phyloP scores from a whole-genome alignment of 805 yeast species.

The Wickerhamiella dianesei region DNA sequence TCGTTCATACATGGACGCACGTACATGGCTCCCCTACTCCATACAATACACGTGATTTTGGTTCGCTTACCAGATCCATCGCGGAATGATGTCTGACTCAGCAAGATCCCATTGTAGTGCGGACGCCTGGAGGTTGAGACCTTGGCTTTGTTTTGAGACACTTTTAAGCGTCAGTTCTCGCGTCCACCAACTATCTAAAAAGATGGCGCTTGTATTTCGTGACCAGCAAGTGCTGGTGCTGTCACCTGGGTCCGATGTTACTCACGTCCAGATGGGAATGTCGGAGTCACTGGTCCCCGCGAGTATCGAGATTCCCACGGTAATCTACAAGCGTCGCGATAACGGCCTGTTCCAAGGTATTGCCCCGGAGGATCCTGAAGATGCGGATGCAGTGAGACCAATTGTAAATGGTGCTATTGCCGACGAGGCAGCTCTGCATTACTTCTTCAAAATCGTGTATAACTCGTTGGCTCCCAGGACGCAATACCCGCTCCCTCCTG shows the following conservation, averaged over 20 bases:
- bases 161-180: no score
- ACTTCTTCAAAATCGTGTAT: slow-evolving; percentile 37
- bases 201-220: slow-evolving; percentile 24
- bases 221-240: slow-evolving; percentile 37
- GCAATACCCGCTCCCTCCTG: slow-evolving; percentile 39
- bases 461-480: slow-evolving; percentile 33
- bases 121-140: no score
- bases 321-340: slow-evolving; percentile 37
- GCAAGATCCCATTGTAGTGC: no score
- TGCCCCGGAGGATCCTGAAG: slow-evolving; percentile 29
- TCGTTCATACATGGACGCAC: no score
- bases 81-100: no score
- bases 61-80: no score
- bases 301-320: slow-evolving; percentile 59
- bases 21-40: no score
- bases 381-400: slow-evolving; percentile 43
- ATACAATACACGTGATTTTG: no score
- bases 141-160: no score
- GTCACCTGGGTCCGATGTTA: slow-evolving; percentile 64
- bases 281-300: slow-evolving; percentile 65
- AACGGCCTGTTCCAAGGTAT: slow-evolving; percentile 12
- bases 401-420: slow-evolving; percentile 49
- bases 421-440: slow-evolving; percentile 58
- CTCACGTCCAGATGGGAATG: slow-evolving; percentile 69
- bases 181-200: neutral